Base-by-base conservation (phyloP, 1,284 basidiomycete species). In the Polyporus tsugae region DNA sequence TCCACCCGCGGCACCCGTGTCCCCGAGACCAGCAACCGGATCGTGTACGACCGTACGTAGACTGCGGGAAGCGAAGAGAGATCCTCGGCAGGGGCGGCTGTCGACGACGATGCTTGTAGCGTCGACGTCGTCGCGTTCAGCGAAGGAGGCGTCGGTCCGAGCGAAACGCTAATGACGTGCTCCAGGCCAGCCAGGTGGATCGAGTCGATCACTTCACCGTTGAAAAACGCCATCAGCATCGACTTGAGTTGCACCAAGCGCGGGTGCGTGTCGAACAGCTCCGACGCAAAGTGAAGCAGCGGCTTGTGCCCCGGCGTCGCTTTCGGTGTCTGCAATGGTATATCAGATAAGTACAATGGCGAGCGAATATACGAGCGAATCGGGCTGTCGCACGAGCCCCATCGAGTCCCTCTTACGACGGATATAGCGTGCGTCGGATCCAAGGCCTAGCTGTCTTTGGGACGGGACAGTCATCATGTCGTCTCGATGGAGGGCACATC, bases 261-360 rank as follows among this genome's bases (percentile, higher is more conserved):
- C 4, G 96, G 95, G 80, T 97, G 95, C 0, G 93, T 91, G 75
- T 97, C 95, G 80, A 97, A 98, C 17, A 97, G 86, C 71, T 95
- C 94, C 2, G 95, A 97, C 38, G 95, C 95, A 79, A 99, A 99
- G 78, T 98, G 96, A 84, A 99, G 92, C 73, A 99, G 82, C 62
- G 97, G 97, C 74, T 94, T 91, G 75, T 96, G 91, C n/a, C 97
- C 97, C 38, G 94, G 89, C 5, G 95, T 92, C 11, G 93, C 91
- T 87, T 98, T 98, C 46, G 90, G 85, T 58, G 93, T 92, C 93
- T 97, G 74, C 3, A 49, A 7, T 44, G 9, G 57, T 39, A 36
- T n/a, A 7, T 44, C 19, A 6, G 19, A 42, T 13, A 11, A 22
- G 36, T 4, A 13, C n/a, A n/a, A 25, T 39, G 57, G 52, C 17